Percentiles rank a stretch among this genome's conserved stretches.
These are phyloP conservation scores for Euphorbia tirucalli DNA, from an alignment of 345 rosid species.

Conservation along the genomic window DNA sequence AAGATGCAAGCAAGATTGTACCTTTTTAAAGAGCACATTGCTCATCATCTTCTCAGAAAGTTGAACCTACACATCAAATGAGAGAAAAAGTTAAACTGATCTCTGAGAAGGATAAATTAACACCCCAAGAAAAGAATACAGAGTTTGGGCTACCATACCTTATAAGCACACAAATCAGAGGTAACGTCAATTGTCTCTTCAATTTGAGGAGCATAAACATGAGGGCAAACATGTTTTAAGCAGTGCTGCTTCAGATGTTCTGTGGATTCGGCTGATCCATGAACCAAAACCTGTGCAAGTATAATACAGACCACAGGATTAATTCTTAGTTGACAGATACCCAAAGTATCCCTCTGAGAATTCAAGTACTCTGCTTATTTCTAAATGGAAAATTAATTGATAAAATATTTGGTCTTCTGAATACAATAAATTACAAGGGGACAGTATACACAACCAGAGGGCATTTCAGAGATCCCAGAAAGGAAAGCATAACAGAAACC, in stretches of 20 bases:
- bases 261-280: conserved; percentile 94
- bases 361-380: background rate
- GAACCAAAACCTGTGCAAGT: conserved; percentile 79
- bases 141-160: conserved; percentile 42
- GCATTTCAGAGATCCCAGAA: background rate
- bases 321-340: conserved; percentile 1
- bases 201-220: conserved; percentile 85
- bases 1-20: conserved; percentile 18
- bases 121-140: background rate
- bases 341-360: background rate
- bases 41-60: conserved; percentile 97
- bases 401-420: background rate
- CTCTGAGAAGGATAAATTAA: background rate
- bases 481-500: background rate
- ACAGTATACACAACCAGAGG: background rate
- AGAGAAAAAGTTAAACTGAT: conserved; percentile 20
- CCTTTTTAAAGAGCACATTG: conserved; percentile 92
- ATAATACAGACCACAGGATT: conserved; percentile 5
- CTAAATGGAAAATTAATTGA: background rate
- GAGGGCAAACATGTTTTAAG: conserved; percentile 75
- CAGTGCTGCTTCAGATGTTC: conserved; percentile 97
- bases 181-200: conserved; percentile 94
- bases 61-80: conserved; percentile 74
- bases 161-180: conserved; percentile 92
- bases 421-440: background rate